Evolutionary conservation across 1,284 basidiomycete genomes (phyloP).

Genomic region (Athelia psychrophila): DNA sequence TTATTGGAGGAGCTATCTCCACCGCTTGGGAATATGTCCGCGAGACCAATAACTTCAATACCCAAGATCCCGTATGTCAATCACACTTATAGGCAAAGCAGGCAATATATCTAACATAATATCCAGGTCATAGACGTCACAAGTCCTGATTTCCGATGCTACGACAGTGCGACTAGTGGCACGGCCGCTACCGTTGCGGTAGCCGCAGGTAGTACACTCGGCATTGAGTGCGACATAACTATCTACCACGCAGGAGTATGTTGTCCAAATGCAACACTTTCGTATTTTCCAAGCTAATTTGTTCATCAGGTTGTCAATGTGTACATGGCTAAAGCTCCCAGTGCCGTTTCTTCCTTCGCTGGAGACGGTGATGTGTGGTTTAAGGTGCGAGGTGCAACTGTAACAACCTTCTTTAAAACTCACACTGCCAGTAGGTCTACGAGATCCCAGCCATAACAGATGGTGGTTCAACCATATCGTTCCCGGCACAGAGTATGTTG

Average conservation of each 20-base stretch:
- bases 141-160: constrained; percentile 38
- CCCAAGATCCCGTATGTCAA: constrained; percentile 27
- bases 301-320: constrained; percentile 22
- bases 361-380: constrained; percentile 39
- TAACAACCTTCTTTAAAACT: no score
- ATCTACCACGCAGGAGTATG: constrained; percentile 39
- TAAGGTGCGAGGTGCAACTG: constrained; percentile 20
- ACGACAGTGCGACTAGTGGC: constrained; percentile 29
- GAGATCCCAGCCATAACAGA: constrained; percentile 15
- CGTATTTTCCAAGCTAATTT: no score
- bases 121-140: constrained; percentile 29
- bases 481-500: constrained; percentile 14
- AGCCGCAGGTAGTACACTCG: constrained; percentile 31
- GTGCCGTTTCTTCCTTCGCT: constrained; percentile 29
- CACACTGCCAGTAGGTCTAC: constrained; percentile 1
- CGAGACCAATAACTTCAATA: constrained; percentile 42
- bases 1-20: constrained; percentile 33
- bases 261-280: no score
- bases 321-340: constrained; percentile 38
- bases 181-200: constrained; percentile 32
- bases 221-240: constrained; percentile 28
- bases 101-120: no score
- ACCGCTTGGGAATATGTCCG: constrained; percentile 39
- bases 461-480: constrained; percentile 14
- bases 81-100: no score